Base-by-base conservation (phyloP, 2,329 filamentous ascomycete genomes). In the Alternaria sp. region DNA sequence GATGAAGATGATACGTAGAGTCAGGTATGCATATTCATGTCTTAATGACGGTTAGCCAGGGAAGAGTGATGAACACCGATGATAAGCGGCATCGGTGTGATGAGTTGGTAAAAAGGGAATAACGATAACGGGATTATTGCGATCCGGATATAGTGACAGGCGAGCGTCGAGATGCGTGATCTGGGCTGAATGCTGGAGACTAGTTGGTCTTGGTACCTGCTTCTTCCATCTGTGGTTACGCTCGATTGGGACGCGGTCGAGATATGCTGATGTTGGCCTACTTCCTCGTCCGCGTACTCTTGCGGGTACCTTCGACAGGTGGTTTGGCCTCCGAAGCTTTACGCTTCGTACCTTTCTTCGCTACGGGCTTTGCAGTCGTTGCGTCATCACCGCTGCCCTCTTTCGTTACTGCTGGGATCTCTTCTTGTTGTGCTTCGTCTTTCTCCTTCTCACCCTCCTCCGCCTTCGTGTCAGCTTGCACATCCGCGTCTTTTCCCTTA, bases 231-330 rank as follows among this genome's bases (percentile, higher is more conserved):
- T 20, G 7, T 6, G 9, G 9, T 23, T 37, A 2, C n/a, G 20
- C 28, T 53, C 9, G 9, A 18, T 37, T 18, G 18, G 20, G 12
- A 33, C 4, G 28, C 28, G 14, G 18, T 9, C 21, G 12, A 9
- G 12, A 8, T 51, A 37, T 18, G 5, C 6, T 30, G 49, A 37
- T 15, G 9, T 3, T 4, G 37, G 23, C 25, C 45, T 69, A 69
- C 55, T 65, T 70, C 49, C 70, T 77, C 25, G 57, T 69, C n/a
- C 75, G 64, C 21, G 55, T 71, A 33, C 76, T 78, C 30, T 73
- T 74, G 28, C 75, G 61, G n/a, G 67, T 56, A 9, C 70, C 74
- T 46, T 74, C 71, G 15, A 45, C 21, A 18, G 63, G 55, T 14
- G 58, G 12, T 18, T 66, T 69, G 15, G 37, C 20, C 5, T 69